Percentiles rank a stretch among this genome's conserved stretches.
These are phyloP conservation scores for Diutina siamensis DNA, from an alignment of 1,139 yeast species.

Conservation along the genomic window DNA sequence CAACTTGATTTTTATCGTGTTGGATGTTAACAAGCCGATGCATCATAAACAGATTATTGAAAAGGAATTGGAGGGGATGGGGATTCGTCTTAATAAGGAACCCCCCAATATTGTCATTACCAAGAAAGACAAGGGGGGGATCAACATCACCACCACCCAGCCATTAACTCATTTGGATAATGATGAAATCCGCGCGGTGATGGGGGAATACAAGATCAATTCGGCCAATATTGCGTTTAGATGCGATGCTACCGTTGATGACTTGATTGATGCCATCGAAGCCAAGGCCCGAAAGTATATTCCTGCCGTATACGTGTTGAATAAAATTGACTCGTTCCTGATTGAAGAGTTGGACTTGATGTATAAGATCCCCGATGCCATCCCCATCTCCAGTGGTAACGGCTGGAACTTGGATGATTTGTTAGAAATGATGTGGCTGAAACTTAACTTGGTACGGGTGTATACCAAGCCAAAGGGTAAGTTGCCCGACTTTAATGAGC, in stretches of 20 bases:
- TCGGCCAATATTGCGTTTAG: constrained; percentile 96
- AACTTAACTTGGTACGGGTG: constrained; percentile 80
- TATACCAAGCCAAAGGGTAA: constrained; percentile 95
- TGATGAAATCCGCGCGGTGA: constrained; percentile 89
- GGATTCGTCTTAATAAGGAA: constrained; percentile 80
- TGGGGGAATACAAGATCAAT: constrained; percentile 78
- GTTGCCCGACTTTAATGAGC: constrained; percentile 88
- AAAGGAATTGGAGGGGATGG: constrained; percentile 92
- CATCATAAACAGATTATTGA: constrained; percentile 91
- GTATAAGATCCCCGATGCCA: constrained; percentile 89
- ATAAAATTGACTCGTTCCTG: constrained; percentile 91
- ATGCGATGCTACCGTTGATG: constrained; percentile 97
- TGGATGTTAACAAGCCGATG: constrained; percentile 93
- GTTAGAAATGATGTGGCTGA: constrained; percentile 89
- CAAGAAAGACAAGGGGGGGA: constrained; percentile 92
- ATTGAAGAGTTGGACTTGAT: constrained; percentile 84
- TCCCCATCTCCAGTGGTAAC: constrained; percentile 89
- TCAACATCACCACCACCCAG: constrained; percentile 84
- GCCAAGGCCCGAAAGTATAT: constrained; percentile 82
- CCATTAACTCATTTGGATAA: constrained; percentile 44
- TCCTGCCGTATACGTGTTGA: constrained; percentile 88
- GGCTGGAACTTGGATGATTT: constrained; percentile 97
- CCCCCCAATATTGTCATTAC: constrained; percentile 89
- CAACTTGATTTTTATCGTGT: constrained; percentile 78
- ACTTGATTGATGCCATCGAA: constrained; percentile 87